phyloP scores from a whole-genome alignment of 169 alveolate genomes.

The Babesia sp. region DNA sequence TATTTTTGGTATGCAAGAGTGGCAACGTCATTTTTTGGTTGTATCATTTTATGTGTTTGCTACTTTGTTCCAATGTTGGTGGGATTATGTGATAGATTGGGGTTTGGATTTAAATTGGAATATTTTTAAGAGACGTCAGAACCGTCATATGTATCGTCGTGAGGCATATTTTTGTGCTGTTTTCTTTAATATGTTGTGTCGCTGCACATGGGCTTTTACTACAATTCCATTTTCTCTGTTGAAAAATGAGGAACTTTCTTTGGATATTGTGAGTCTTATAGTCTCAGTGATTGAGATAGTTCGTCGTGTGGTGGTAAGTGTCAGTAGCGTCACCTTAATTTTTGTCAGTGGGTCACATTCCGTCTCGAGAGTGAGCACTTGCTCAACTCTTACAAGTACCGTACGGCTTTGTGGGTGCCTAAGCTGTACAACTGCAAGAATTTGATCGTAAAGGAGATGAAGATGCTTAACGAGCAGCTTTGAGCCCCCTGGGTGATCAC shows the following conservation, averaged over 20 bases:
- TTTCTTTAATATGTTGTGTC: conserved; percentile 55
- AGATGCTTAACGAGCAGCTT: conserved; percentile 52
- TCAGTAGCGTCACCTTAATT: not conserved
- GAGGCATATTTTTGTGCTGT: conserved; percentile 66
- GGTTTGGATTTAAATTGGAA: conserved; percentile 72
- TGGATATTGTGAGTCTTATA: conserved; percentile 22
- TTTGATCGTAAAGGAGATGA: conserved; percentile 63
- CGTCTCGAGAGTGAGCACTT: conserved; percentile 84
- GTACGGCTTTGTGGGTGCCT: conserved; percentile 84
- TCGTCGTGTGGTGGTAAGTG: conserved; percentile 65
- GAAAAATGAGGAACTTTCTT: conserved; percentile 35
- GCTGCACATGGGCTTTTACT: conserved; percentile 68
- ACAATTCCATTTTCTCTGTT: conserved; percentile 33
- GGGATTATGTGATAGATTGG: conserved; percentile 89
- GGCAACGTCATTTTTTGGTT: conserved; percentile 67
- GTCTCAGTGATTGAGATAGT: conserved; percentile 40
- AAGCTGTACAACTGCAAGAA: conserved; percentile 57
- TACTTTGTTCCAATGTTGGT: conserved; percentile 79
- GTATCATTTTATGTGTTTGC: conserved; percentile 79
- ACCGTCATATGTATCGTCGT: conserved; percentile 60
- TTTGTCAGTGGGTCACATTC: conserved; percentile 78
- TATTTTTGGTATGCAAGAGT: conserved; percentile 38
- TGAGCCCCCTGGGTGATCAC: no score
- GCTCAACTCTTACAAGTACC: conserved; percentile 80
- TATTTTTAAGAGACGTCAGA: conserved; percentile 54